Evolutionary conservation across 371 early-diverging fungal genomes (phyloP), one percentile per base, ranked within the genome.

Genomic region (Haplosporangium sp.): DNA sequence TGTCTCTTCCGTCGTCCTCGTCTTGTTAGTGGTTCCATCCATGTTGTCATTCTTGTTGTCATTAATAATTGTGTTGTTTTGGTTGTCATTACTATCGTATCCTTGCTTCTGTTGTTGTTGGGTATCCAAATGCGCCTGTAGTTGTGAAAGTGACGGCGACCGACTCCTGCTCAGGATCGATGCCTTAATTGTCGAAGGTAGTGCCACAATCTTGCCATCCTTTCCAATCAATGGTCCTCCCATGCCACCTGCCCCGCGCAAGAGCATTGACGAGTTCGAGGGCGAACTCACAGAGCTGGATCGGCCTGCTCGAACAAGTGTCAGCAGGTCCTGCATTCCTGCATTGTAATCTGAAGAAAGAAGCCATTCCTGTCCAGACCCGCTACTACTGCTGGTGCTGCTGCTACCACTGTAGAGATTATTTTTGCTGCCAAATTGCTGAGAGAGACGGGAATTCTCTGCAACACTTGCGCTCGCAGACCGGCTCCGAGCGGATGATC

Each of bases 261-360:
- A 55, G 10, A 54, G 56, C 64, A 70, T 59, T 11, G 65, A 59
- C n/a, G 66, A 67, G n/a, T 59, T 62, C 9, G 62, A 46, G 1
- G 52, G 45, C 3, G 73, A 69, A 16, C 73, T 79, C 58, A 73
- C 69, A 40, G 80, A 79, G 36, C 69, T 64, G 3, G 80, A 79
- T 12, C 73, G 61, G 7, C 80, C 80, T 2, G 73, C 80, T 29
- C 80, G 80, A 18, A 79, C 80, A 11, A 79, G 58, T 1, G 73
- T 79, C 63, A 79, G 51, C 12, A 79, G 56, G 53, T 79, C 80
- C 47, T 79, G 68, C 80, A 79, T 79, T 0, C 80, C 80, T 8
- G 80, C 47, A 51, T 73, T 79, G 41, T 79, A 79, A 45, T 79
- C 80, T 18, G 80, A 79, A 3, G 80, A 73, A 37, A 79, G 37